A percentile compares a stretch with the other conserved stretches of the same genome.
Conservation (phyloP, 306 rosid genomes). For the Vigna angularis region DNA sequence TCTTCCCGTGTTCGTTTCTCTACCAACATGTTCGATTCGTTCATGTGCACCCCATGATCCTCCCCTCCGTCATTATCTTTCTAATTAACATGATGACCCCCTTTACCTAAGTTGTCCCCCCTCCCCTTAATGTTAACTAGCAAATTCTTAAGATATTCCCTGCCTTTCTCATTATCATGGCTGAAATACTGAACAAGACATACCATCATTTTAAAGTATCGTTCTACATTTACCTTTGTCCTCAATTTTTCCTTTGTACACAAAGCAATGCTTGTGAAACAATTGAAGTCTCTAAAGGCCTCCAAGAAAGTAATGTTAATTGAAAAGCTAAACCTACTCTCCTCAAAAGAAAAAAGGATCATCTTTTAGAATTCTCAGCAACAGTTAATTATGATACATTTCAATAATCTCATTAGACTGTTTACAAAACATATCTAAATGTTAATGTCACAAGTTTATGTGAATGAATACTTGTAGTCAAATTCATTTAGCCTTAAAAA, state of each 20-base stretch:
- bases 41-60: slow-evolving; percentile 67
- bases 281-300: slow-evolving; percentile 16
- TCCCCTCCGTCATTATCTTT: slow-evolving; percentile 41
- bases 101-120: slow-evolving; percentile 52
- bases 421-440: background rate
- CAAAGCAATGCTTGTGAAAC: slow-evolving; percentile 40
- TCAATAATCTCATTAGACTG: background rate
- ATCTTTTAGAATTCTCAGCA: too few relatives aligned
- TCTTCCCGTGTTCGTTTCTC: slow-evolving; percentile 50
- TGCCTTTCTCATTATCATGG: slow-evolving; percentile 38
- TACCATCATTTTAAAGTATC: slow-evolving; percentile 36
- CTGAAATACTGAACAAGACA: slow-evolving; percentile 36
- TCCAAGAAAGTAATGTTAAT: background rate
- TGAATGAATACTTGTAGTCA: background rate
- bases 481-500: background rate
- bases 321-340: background rate
- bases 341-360: background rate
- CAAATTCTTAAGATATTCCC: slow-evolving; percentile 25
- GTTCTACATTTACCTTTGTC: background rate
- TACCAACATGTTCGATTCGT: slow-evolving; percentile 49
- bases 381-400: background rate
- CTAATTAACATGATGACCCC: slow-evolving; percentile 59
- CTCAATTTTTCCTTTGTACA: background rate
- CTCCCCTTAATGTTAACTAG: slow-evolving; percentile 42
- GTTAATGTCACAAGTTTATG: background rate